Evolutionary conservation across 2,329 filamentous ascomycete genomes (phyloP).

Genomic region (Corynespora cassiicola): DNA sequence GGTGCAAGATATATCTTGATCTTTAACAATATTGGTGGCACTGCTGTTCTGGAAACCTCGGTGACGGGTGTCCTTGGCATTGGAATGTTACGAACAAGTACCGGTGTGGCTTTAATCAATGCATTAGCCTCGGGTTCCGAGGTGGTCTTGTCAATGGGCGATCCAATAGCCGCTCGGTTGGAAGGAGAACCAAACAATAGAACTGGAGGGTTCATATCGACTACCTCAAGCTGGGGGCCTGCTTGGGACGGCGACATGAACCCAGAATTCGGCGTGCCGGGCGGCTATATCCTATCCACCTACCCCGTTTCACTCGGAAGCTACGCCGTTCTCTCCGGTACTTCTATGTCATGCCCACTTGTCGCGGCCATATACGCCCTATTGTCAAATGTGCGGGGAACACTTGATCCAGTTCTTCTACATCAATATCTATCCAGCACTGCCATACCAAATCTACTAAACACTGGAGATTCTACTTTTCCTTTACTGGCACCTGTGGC

Average conservation of each 20-base stretch:
- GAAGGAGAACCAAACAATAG: constrained; percentile 26
- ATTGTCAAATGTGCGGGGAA: constrained; percentile 13
- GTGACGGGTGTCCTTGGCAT: too few species aligned
- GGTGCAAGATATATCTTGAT: constrained; percentile 68
- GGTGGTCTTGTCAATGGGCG: too few species aligned
- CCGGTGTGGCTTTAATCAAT: constrained; percentile 14
- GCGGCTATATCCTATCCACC: constrained; percentile 65
- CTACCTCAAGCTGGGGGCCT: constrained; percentile 66
- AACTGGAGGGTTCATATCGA: constrained; percentile 58
- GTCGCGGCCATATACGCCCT: constrained; percentile 17
- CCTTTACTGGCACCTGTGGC: constrained; percentile 14
- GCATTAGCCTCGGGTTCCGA: too few species aligned
- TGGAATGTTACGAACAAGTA: too few species aligned
- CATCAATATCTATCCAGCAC: constrained; percentile 15
- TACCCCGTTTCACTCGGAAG: constrained; percentile 52
- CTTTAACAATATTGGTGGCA: constrained; percentile 60
- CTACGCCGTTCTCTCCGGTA: constrained; percentile 62
- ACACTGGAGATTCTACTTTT: constrained; percentile 7
- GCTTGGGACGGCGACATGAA: constrained; percentile 65
- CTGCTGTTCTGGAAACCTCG: constrained; percentile 6
- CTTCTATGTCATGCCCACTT: constrained; percentile 58
- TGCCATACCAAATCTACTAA: constrained; percentile 14
- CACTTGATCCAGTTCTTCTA: constrained; percentile 7
- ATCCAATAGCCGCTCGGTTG: too few species aligned
- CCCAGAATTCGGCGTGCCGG: constrained; percentile 63